A percentile compares a stretch with the other conserved stretches of the same genome.
Conservation (phyloP, 257 asterid species). For the Dorcoceras hygrometricum region DNA sequence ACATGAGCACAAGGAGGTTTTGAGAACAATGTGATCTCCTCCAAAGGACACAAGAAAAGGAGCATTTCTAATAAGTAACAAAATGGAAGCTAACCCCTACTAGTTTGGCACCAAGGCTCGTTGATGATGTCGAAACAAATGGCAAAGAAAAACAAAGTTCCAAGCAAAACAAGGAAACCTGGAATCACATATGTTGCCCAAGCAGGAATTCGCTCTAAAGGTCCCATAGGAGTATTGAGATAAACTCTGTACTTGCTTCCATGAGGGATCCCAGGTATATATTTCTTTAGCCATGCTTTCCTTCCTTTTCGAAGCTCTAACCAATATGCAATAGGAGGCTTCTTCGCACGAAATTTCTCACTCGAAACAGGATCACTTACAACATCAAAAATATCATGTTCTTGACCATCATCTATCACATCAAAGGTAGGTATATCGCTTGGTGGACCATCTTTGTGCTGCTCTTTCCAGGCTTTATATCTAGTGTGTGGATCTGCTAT, state of each 20-base stretch:
- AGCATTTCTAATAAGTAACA: constrained; percentile 17
- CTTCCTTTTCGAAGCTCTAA: constrained; percentile 92
- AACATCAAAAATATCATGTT: constrained; percentile 46
- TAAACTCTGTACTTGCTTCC: constrained; percentile 90
- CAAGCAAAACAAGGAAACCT: constrained; percentile 46
- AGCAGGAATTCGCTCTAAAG: constrained; percentile 96
- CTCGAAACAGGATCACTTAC: constrained; percentile 67
- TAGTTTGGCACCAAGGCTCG: background rate
- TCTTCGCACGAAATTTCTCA: constrained; percentile 63
- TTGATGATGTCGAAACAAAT: background rate
- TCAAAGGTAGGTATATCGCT: constrained; percentile 81
- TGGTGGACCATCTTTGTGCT: constrained; percentile 84
- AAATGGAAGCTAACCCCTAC: background rate
- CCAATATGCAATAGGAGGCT: constrained; percentile 96
- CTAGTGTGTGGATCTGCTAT: constrained; percentile 79
- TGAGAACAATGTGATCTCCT: background rate
- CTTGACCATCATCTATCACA: constrained; percentile 77
- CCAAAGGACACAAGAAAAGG: constrained; percentile 12
- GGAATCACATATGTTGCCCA: constrained; percentile 97
- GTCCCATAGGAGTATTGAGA: constrained; percentile 87
- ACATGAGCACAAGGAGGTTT: background rate
- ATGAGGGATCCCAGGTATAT: constrained; percentile 82
- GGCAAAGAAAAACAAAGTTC: constrained; percentile 23
- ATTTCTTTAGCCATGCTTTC: constrained; percentile 88
- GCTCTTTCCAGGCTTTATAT: constrained; percentile 89